Percentiles rank a stretch among this genome's conserved stretches.
phyloP scores from a whole-genome alignment of 2,329 filamentous ascomycete species.

The Botrytis galanthina region DNA sequence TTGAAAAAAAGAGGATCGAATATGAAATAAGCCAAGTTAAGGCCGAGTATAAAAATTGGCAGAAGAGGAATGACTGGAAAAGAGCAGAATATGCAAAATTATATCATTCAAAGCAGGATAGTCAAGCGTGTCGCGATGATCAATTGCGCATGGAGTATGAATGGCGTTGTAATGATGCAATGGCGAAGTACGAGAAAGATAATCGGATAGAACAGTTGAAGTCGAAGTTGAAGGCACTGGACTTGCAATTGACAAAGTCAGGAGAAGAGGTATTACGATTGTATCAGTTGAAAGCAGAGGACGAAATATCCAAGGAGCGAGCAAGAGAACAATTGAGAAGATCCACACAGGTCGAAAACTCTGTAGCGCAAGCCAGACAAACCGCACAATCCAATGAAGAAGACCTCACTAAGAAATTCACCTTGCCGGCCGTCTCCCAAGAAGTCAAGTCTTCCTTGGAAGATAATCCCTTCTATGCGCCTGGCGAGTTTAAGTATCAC shows the following conservation, averaged over 20 bases:
- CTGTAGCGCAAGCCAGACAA: neutral
- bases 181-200: neutral
- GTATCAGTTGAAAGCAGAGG: neutral
- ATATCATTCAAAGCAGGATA: neutral
- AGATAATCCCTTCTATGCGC: neutral
- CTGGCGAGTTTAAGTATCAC: neutral
- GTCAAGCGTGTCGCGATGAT: neutral
- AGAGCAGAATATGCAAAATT: neutral
- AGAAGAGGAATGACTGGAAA: too few relatives aligned
- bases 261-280: neutral
- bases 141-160: rapidly evolving
- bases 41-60: too few relatives aligned
- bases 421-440: neutral
- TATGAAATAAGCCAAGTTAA: neutral
- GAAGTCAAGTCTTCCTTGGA: neutral
- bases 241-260: neutral
- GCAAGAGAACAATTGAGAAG: neutral
- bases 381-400: neutral
- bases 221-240: neutral
- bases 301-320: neutral
- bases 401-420: neutral
- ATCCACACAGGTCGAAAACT: too few relatives aligned
- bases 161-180: neutral
- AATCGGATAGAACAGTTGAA: neutral
- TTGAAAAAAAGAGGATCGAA: neutral